Base-by-base conservation (phyloP, 805 yeast genomes). In the Schwanniomyces polymorphus region DNA sequence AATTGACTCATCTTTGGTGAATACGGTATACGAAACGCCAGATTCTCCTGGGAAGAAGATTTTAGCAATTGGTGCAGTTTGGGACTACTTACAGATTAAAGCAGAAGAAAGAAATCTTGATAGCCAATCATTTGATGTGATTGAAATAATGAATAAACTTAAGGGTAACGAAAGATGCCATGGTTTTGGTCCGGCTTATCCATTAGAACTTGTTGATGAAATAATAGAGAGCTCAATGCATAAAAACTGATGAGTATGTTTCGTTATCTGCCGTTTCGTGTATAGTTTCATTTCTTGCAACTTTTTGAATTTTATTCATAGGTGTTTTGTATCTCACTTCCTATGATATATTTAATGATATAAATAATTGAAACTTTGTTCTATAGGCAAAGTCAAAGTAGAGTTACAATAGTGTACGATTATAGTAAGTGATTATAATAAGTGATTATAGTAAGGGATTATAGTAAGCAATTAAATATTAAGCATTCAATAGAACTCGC, bases 101-200 rank as follows among this genome's bases (percentile, higher is more conserved):
- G 66, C 75, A 21, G 80, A 75, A 46, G 74, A 71, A 37, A 65
- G 72, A n/a, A 74, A 78, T 43, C 45, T 59, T 28, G 78, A 80
- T 28, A 75, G 70, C 33, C 58, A 65, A 18, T 76, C 76, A 7
- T 57, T 86, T 35, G 86, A 86, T 59, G 69, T 86, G 38, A 65
- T 72, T n/a, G 68, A 63, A 31, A 79, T 88, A 2, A 82, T 89
- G 84, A 61, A 67, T 16, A 64, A 62, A 25, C 70, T 90, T 45
- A 79, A 74, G 58, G 95, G 94, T 1, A 63, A 76, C 28, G 96
- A 88, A 60, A 75, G 70, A 33, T 89, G 96, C 59, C 92, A 88
- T 60, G 94, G 91, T 1, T 77, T 71, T 56, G 97, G 96, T 0
- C 87, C 88, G 7, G 88, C 86, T 1, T 83, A 83, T 54, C 74